Percentiles rank a stretch among this genome's conserved stretches.
phyloP scores from a whole-genome alignment of 1,284 basidiomycete species.

The Sphagnurus paluster region DNA sequence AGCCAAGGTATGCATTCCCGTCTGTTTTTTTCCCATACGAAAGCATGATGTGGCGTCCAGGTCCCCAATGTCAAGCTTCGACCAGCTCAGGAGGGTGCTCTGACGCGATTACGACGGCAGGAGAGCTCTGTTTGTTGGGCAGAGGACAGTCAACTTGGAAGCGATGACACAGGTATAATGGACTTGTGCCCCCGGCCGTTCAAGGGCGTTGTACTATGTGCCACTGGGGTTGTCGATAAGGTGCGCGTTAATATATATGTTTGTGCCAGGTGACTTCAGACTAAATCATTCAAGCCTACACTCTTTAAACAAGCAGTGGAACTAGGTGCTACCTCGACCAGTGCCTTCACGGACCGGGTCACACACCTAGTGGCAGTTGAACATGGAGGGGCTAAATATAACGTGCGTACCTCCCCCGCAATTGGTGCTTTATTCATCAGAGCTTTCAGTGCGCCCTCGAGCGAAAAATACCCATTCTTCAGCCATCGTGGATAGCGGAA shows the following conservation, averaged over 20 bases:
- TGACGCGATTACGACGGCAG: conserved; percentile 29
- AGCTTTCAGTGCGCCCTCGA: conserved; percentile 66
- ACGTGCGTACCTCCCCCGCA: conserved; percentile 35
- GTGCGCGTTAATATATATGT: conserved; percentile 32
- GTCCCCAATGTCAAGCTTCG: conserved; percentile 78
- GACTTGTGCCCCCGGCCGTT: conserved; percentile 70
- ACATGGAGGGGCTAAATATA: conserved; percentile 79
- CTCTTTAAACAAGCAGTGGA: conserved; percentile 74
- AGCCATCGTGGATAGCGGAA: conserved; percentile 71
- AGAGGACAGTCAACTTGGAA: conserved; percentile 41
- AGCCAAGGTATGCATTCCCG: conserved; percentile 23
- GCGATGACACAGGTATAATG: conserved; percentile 39
- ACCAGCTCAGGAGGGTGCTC: conserved; percentile 48
- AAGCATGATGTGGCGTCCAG: conserved; percentile 34
- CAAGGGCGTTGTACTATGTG: conserved; percentile 62
- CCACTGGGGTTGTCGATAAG: conserved; percentile 73
- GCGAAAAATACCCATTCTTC: conserved; percentile 72
- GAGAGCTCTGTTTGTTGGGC: conserved; percentile 31
- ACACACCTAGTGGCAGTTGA: conserved; percentile 75
- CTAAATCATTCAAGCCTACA: conserved; percentile 43
- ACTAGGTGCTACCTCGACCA: conserved; percentile 67
- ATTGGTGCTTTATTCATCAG: conserved; percentile 7
- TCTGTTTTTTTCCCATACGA: conserved; percentile 15
- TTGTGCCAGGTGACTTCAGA: conserved; percentile 2
- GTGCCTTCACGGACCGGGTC: conserved; percentile 74